Conservation (phyloP, 202 grass and related monocot species). For the Panicum virgatum region DNA sequence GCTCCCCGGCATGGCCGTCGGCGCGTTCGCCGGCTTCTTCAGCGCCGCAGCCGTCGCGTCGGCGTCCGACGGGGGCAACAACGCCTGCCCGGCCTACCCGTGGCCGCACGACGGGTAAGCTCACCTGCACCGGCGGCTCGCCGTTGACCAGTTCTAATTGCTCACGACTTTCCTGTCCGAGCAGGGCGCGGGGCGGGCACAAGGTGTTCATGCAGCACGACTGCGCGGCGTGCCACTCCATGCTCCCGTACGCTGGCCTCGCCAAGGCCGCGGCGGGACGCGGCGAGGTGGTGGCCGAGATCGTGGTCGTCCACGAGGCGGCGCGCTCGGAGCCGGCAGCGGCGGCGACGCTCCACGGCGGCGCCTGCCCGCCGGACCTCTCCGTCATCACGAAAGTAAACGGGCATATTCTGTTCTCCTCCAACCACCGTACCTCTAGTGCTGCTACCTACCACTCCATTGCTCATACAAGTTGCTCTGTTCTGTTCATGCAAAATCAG, state of each 20-base stretch:
- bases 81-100: conserved; percentile 45
- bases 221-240: conserved; percentile 65
- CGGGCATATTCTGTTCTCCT: not conserved
- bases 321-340: not conserved
- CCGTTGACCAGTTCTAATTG: not conserved
- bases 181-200: conserved; percentile 44
- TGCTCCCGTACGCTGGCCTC: conserved; percentile 46
- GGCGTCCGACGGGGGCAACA: not conserved
- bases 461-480: not conserved
- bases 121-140: not conserved
- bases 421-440: not conserved
- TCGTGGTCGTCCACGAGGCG: conserved; percentile 34
- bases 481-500: conserved; percentile 9
- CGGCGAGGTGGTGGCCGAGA: conserved; percentile 25
- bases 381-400: conserved; percentile 52
- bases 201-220: conserved; percentile 59
- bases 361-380: conserved; percentile 61
- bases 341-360: conserved; percentile 33
- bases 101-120: conserved; percentile 55
- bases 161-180: not conserved
- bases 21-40: conserved; percentile 6
- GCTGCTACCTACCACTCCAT: not conserved
- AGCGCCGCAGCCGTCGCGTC: conserved; percentile 25
- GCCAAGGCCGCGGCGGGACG: not conserved
- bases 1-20: not conserved